Base-by-base conservation (phyloP, 2,329 filamentous ascomycete genomes). In the Fusarium bulbicola region DNA sequence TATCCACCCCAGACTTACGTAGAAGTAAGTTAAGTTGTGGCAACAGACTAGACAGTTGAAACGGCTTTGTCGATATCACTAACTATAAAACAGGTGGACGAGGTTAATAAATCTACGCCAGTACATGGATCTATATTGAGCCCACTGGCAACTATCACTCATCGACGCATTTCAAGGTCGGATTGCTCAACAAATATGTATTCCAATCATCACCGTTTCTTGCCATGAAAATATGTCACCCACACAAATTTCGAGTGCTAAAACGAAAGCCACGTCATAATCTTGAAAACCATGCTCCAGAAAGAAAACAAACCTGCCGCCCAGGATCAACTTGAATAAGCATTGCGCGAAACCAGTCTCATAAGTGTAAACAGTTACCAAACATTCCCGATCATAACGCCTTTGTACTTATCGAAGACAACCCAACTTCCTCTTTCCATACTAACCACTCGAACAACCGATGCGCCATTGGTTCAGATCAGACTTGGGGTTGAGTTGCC, bases 401-500 rank as follows among this genome's bases (percentile, higher is more conserved):
- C 75, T 43, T 59, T 63, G 63, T 71, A 66, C 69, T 45, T 47
- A 43, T 59, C 64, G 45, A 59, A 64, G 47, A 53, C 63, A 45
- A 54, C 60, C 62, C 50, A 50, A 45, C 68, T 56, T 68, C 60
- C 3, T 68, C 58, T 68, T 56, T 45, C 62, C 52, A 71, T 73
- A 68, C 63, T 60, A 62, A 68, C 56, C 58, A 56, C 73, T 59
- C 52, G 57, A 63, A 73, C 63, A 56, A 67, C 63, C 65, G 36
- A 68, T 70, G 56, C 65, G 63, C 64, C 74, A 63, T 46, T 60
- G 69, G 49, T 30, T 65, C 67, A 73, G 59, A 56, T 49, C 53
- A 62, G 47, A 21, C 77, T 68, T 71, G 76, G 47, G 75, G 70
- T 52, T 78, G 73, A 39, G 75, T 80, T 46, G 74, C 76, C 8